These are phyloP conservation scores for Ceratocystis alfenasii DNA, from an alignment of 2,329 filamentous ascomycete species.

Conservation along the genomic window DNA sequence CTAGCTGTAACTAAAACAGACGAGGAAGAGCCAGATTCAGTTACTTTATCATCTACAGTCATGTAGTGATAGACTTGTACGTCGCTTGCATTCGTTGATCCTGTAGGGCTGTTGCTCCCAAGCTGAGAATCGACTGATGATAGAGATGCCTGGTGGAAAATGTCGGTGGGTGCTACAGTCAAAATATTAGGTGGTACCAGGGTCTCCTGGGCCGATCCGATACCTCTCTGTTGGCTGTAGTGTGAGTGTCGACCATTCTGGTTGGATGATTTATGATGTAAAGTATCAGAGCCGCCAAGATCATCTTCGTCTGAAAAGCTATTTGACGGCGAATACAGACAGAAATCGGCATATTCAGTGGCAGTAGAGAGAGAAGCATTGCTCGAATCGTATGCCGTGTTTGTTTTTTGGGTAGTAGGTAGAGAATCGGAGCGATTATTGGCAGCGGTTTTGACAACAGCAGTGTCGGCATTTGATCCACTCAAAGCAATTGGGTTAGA, in stretches of 20 bases:
- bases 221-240: background rate
- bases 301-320: constrained; percentile 39
- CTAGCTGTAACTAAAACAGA: background rate
- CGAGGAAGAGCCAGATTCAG: background rate
- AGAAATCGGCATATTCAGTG: constrained; percentile 42
- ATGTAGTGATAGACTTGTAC: background rate
- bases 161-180: background rate
- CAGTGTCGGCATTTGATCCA: background rate
- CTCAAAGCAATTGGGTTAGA: background rate
- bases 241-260: background rate
- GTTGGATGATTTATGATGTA: no score
- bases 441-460: background rate
- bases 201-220: background rate
- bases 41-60: background rate
- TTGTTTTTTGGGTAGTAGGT: background rate
- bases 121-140: background rate
- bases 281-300: no score
- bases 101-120: background rate
- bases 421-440: background rate
- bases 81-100: background rate
- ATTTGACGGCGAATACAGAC: constrained; percentile 42
- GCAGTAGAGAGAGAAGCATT: background rate
- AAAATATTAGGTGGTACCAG: background rate
- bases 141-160: background rate
- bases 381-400: background rate